Evolutionary conservation across 2,329 filamentous ascomycete species (phyloP).

Genomic region (Nemania serpens): DNA sequence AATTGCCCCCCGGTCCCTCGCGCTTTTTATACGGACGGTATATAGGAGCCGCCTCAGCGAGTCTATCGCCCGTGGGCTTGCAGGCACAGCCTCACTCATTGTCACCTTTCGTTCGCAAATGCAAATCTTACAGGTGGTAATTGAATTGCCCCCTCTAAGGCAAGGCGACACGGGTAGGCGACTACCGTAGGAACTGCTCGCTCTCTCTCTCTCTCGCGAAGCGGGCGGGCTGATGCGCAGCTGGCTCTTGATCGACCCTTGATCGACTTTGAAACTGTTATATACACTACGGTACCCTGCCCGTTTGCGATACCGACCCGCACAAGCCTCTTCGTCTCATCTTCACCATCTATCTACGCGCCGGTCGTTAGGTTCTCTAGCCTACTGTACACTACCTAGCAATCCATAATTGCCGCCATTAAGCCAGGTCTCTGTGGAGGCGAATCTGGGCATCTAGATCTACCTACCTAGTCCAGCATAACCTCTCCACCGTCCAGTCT

Average conservation of each 20-base stretch:
- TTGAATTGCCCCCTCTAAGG: neutral
- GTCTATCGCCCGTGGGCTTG: neutral
- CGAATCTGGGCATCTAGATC: neutral
- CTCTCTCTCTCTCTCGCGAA: constrained; percentile 4
- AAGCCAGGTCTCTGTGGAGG: neutral
- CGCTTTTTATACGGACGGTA: neutral
- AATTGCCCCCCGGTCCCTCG: constrained; percentile 12
- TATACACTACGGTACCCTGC: neutral
- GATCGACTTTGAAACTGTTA: neutral
- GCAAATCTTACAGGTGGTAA: neutral
- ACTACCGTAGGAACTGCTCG: neutral
- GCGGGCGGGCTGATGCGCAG: neutral
- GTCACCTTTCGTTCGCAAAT: constrained; percentile 9
- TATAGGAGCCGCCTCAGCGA: neutral
- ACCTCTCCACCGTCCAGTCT: constrained; percentile 12
- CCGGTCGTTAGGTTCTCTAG: too few relatives aligned
- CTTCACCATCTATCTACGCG: neutral
- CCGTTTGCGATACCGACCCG: neutral
- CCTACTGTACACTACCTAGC: neutral
- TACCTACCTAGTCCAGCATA: neutral
- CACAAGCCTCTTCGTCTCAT: neutral
- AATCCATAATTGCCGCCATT: neutral
- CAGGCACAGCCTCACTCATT: constrained; percentile 24
- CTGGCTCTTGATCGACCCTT: neutral
- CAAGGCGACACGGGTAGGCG: constrained; percentile 10